Evolutionary conservation across 2,329 filamentous ascomycete genomes (phyloP).

Genomic region (Penicillium sp.): DNA sequence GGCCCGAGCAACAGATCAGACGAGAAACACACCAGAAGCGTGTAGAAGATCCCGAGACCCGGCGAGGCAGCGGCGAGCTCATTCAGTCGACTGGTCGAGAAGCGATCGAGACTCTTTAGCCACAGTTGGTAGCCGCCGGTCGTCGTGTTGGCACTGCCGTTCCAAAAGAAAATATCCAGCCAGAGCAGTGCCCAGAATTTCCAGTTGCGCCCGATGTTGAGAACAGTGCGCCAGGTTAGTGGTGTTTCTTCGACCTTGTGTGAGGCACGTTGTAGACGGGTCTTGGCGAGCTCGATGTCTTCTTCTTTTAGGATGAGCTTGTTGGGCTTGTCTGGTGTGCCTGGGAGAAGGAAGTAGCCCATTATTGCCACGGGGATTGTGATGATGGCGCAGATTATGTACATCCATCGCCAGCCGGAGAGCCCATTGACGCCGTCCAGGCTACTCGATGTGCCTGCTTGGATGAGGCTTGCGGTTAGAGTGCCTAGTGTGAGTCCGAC

Average conservation of each 20-base stretch:
- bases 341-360: constrained; percentile 50
- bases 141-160: constrained; percentile 45
- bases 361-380: constrained; percentile 52
- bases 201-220: constrained; percentile 38
- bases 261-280: constrained; percentile 45
- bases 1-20: constrained; percentile 52
- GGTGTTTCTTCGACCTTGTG: constrained; percentile 31
- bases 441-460: constrained; percentile 40
- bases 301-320: constrained; percentile 43
- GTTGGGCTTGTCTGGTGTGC: constrained; percentile 50
- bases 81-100: constrained; percentile 46
- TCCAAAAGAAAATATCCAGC: constrained; percentile 55
- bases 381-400: constrained; percentile 51
- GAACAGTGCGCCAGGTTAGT: constrained; percentile 28
- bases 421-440: constrained; percentile 46
- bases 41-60: constrained; percentile 54
- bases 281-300: constrained; percentile 46
- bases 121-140: constrained; percentile 53
- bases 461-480: constrained; percentile 50
- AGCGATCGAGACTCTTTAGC: constrained; percentile 53
- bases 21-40: constrained; percentile 50
- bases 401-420: constrained; percentile 54
- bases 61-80: constrained; percentile 51
- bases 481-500: constrained; percentile 50
- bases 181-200: constrained; percentile 50